A percentile compares a stretch with the other conserved stretches of the same genome.
These are phyloP conservation scores for Haplographium delicatum DNA, from an alignment of 495 filamentous ascomycete genomes.

Conservation along the genomic window DNA sequence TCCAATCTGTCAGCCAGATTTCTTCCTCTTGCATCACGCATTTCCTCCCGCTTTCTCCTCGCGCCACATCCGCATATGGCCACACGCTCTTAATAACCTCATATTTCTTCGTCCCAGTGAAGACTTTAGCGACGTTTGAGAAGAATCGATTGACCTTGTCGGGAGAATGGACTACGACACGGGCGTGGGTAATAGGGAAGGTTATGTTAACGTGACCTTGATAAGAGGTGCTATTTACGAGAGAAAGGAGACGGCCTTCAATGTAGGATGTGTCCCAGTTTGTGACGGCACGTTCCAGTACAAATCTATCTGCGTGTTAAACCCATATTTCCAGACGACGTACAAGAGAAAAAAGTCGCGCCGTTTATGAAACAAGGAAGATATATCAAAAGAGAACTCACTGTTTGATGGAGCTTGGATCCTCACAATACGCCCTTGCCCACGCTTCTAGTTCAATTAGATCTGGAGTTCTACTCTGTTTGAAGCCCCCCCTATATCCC, in stretches of 20 bases:
- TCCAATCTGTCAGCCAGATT: conserved; percentile 63
- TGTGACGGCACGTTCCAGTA: conserved; percentile 40
- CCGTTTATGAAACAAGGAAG: not conserved
- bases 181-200: conserved; percentile 45
- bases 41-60: conserved; percentile 17
- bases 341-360: not conserved
- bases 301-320: conserved; percentile 29
- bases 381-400: conserved; percentile 11
- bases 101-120: conserved; percentile 23
- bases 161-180: conserved; percentile 43
- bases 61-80: conserved; percentile 23
- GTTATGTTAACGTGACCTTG: conserved; percentile 42
- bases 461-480: conserved; percentile 31
- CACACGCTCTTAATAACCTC: conserved; percentile 22
- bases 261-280: conserved; percentile 48
- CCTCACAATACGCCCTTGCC: conserved; percentile 42
- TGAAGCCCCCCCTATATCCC: conserved; percentile 40
- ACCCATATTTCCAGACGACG: not conserved
- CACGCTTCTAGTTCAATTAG: conserved; percentile 41
- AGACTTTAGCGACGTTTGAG: conserved; percentile 42
- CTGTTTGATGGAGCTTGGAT: conserved; percentile 39
- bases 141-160: conserved; percentile 49
- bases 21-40: conserved; percentile 48
- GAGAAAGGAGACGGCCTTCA: conserved; percentile 43
- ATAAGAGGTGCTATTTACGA: conserved; percentile 40